Base-by-base conservation (phyloP, 768 basidiomycete genomes). In the Ephemerocybe angulata region DNA sequence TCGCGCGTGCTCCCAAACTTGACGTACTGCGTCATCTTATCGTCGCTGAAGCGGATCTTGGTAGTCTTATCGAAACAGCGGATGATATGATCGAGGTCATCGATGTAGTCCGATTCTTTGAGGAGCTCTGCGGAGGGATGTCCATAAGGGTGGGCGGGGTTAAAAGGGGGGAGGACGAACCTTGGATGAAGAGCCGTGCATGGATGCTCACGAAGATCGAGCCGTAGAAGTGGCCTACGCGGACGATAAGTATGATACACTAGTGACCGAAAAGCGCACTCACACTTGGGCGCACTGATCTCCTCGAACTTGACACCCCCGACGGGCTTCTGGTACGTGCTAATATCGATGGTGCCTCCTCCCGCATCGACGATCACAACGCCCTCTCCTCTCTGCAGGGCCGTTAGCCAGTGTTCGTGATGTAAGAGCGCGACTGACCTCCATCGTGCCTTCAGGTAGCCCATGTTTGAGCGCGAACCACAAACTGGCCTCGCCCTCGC, bases 331-430 rank as follows among this genome's bases (percentile, higher is more conserved):
- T 1, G 68, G 56, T 84, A 85, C 1, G 78, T 72, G 58, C 79
- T 83, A 30, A 85, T 68, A 57, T 85, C 83, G 28, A 85, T 68
- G 0, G 82, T 85, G n/a, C 81, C 83, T 35, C 80, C 81, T 10
- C 84, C 83, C 3, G 83, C 82, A 60, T 85, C 82, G 7, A 84
- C 75, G 31, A 85, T 67, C 48, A 84, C 70, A 3, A 82, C 65
- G 1, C 76, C 77, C 40, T 79, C 63, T 4, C 73, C 74, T 13
- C 65, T 65, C 78, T 81, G 51, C 29, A 50, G 13, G 40, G 29
- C 17, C 33, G n/a, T n/a, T 10, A 27, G 44, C 28, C 44, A 46
- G 24, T 25, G 12, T 28, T 25, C 22, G 17, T 21, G 31, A 29
- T 48, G 46, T 22, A 31, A 15, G 24, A 12, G 28, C 25, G 8